Percentiles rank a stretch among this genome's conserved stretches.
Evolutionary conservation across 805 yeast species (phyloP).

Genomic region (Spathaspora passalidarum): DNA sequence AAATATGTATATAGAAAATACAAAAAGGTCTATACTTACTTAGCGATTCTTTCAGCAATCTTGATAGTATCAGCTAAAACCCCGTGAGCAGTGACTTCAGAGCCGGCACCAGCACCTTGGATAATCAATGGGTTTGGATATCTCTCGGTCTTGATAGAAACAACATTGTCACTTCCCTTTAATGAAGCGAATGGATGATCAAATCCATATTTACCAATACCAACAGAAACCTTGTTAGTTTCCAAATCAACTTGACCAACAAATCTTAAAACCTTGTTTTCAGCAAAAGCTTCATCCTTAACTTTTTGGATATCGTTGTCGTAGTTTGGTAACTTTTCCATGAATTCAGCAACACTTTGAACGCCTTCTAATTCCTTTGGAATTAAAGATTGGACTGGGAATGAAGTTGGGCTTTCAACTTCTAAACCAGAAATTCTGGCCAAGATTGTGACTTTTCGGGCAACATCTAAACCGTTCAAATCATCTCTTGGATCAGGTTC

Average conservation of each 20-base stretch:
- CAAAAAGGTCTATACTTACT: constrained; percentile 14
- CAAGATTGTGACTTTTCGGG: constrained; percentile 94
- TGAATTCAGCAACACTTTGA: constrained; percentile 70
- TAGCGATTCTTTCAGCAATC: constrained; percentile 80
- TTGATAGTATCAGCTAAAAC: constrained; percentile 91
- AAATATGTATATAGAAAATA: neutral
- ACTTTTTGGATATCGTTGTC: constrained; percentile 76
- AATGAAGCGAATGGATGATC: constrained; percentile 95
- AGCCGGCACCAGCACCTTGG: constrained; percentile 98
- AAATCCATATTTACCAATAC: constrained; percentile 78
- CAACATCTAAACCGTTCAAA: constrained; percentile 95
- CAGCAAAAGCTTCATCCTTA: constrained; percentile 76
- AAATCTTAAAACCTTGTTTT: constrained; percentile 86
- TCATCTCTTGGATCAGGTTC: constrained; percentile 99
- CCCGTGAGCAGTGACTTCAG: constrained; percentile 71
- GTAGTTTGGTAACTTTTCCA: constrained; percentile 75
- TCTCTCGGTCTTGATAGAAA: constrained; percentile 87
- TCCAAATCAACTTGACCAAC: constrained; percentile 87
- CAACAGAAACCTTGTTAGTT: constrained; percentile 71
- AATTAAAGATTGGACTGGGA: constrained; percentile 91
- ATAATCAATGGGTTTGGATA: constrained; percentile 89
- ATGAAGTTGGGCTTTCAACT: constrained; percentile 84
- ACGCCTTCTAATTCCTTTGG: constrained; percentile 81
- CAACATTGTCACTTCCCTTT: constrained; percentile 94
- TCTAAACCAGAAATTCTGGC: constrained; percentile 88